These are phyloP conservation scores for Didymella pomorum DNA, from an alignment of 2,329 filamentous ascomycete genomes.

Conservation along the genomic window DNA sequence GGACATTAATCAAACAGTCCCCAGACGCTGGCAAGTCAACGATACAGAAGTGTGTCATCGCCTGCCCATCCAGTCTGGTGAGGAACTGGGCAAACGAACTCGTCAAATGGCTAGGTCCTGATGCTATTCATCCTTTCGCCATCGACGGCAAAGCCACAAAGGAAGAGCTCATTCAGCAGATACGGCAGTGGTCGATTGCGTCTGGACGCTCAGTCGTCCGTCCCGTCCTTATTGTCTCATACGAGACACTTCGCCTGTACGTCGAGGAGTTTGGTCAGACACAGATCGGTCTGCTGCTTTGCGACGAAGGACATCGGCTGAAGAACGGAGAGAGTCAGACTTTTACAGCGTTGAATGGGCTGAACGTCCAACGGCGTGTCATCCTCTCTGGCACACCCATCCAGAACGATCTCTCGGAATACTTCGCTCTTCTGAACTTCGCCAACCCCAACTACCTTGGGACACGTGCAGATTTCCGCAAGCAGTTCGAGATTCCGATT, in stretches of 20 bases:
- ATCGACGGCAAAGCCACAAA: conserved; percentile 97
- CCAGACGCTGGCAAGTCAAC: conserved; percentile 92
- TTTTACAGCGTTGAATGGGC: conserved; percentile 85
- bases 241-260: conserved; percentile 92
- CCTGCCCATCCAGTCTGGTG: conserved; percentile 94
- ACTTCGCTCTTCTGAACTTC: conserved; percentile 95
- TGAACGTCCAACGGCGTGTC: conserved; percentile 90
- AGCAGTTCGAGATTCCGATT: conserved; percentile 92
- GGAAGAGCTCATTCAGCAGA: conserved; percentile 86
- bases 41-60: conserved; percentile 96
- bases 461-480: conserved; percentile 88
- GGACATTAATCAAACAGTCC: conserved; percentile 95
- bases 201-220: conserved; percentile 88
- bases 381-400: conserved; percentile 97
- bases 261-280: conserved; percentile 89
- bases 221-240: conserved; percentile 96
- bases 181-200: conserved; percentile 94
- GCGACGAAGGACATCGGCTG: conserved; percentile 93
- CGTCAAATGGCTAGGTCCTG: conserved; percentile 92
- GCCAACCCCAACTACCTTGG: conserved; percentile 93
- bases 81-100: conserved; percentile 98
- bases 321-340: conserved; percentile 98
- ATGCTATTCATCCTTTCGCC: conserved; percentile 90
- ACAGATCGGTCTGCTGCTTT: conserved; percentile 89
- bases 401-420: conserved; percentile 97